Percentiles rank a stretch among this genome's conserved stretches.
phyloP scores from a whole-genome alignment of 495 filamentous ascomycete species.

The Daldinia loculata region DNA sequence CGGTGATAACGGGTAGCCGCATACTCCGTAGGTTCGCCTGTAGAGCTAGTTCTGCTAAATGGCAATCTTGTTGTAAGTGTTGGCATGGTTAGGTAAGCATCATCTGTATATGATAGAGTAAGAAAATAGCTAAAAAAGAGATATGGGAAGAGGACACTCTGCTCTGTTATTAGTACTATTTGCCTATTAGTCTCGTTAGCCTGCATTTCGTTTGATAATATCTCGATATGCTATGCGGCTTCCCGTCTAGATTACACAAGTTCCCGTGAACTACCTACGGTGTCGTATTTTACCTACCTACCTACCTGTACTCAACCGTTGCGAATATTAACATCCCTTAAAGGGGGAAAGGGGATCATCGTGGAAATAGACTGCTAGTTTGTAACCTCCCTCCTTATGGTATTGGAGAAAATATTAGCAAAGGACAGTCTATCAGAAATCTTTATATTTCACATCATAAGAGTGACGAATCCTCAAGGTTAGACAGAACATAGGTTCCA shows the following conservation, averaged over 20 bases:
- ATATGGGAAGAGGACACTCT: not conserved
- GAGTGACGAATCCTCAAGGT: not conserved
- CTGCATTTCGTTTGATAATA: not conserved
- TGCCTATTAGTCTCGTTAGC: not conserved
- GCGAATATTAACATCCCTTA: too few relatives aligned
- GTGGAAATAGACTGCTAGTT: too few relatives aligned
- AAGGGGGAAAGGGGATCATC: too few relatives aligned
- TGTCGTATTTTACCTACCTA: not conserved
- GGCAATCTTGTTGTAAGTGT: not conserved
- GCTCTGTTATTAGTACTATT: not conserved
- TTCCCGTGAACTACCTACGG: not conserved
- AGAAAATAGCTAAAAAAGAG: not conserved
- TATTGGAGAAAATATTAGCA: too few relatives aligned
- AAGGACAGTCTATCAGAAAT: too few relatives aligned
- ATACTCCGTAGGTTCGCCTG: not conserved
- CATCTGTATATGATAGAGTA: not conserved
- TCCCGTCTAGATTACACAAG: not conserved
- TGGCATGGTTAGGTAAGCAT: not conserved
- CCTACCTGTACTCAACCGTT: too few relatives aligned
- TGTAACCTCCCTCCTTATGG: too few relatives aligned
- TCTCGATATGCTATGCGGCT: not conserved
- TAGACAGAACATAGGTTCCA: not conserved
- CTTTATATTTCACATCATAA: too few relatives aligned
- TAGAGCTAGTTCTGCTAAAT: not conserved
- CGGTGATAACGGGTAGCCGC: constrained; percentile 1